Base-by-base conservation (phyloP, 2,329 filamentous ascomycete species). In the Cytospora chrysosperma region DNA sequence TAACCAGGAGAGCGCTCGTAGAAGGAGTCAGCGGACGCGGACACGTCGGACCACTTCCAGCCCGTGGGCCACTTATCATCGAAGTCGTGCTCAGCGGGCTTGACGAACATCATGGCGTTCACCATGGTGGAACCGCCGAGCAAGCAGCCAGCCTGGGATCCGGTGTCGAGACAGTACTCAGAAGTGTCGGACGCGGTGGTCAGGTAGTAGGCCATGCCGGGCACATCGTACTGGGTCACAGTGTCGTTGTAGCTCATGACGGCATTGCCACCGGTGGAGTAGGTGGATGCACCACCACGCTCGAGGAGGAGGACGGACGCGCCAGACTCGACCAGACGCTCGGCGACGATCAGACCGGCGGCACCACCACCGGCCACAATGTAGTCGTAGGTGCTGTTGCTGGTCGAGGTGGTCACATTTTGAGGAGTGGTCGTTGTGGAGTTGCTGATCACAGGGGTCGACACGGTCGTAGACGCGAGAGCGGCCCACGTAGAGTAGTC, bases 321-420 rank as follows among this genome's bases (percentile, higher is more conserved):
- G 34, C 75, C 74, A 19, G 73, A 73, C 69, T 78, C 75, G 10
- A 72, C 73, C 8, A 78, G 71, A 15, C 75, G 71, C 65, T 74
- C 70, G 2, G 75, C 74, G 1, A 72, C 70, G 21, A 77, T 68
- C 61, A 77, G 68, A 32, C 76, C 75, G 8, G 75, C 71, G 7
- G 74, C 70, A 40, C 76, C 75, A n/a, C 70, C 76, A 47, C 76
- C 75, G 1, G 74, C 75, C 12, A 78, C 72, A 32, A 78, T 78
- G 63, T 76, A 77, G 60, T 78, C 76, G 66, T 76, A 78, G 2
- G 75, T 77, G 19, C 67, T 64, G 69, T 76, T 76, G 65, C 70
- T 72, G 40, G 64, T 67, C 34, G 71, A 70, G 26, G 67, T 64
- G 15, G 71, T 71, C 52, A 61, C 57, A 61, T 71, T 72, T 34